Percentiles rank a stretch among this genome's conserved stretches.
Conservation (phyloP, 805 yeast genomes). For the Ogataea sp. region DNA sequence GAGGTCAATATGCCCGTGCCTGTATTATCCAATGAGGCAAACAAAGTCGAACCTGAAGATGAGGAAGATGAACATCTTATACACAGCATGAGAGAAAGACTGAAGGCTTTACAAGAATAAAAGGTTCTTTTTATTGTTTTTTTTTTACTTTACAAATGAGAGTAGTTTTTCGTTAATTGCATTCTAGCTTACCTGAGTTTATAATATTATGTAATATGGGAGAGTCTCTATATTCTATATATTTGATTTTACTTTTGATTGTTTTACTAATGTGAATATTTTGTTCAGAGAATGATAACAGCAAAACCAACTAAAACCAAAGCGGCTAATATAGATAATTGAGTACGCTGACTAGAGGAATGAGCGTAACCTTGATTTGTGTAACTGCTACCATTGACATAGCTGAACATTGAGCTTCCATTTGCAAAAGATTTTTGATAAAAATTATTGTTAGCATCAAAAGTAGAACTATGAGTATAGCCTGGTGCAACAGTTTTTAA, state of each 20-base stretch:
- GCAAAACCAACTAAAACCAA: constrained; percentile 13
- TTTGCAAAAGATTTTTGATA: neutral
- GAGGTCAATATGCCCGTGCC: constrained; percentile 25
- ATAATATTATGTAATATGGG: too few relatives aligned
- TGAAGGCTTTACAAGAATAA: constrained; percentile 66
- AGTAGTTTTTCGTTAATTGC: too few relatives aligned
- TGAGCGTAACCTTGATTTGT: neutral
- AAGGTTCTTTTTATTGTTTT: neutral
- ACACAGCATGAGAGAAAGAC: constrained; percentile 81
- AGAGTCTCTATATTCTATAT: too few relatives aligned
- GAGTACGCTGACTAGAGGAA: neutral
- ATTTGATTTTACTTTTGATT: too few relatives aligned
- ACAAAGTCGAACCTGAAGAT: constrained; percentile 23
- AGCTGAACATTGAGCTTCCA: neutral
- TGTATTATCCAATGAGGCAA: constrained; percentile 12
- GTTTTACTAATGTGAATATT: too few relatives aligned
- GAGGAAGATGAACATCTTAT: constrained; percentile 67
- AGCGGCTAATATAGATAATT: constrained; percentile 14
- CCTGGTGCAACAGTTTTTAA: neutral
- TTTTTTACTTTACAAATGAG: neutral
- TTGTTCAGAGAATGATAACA: constrained; percentile 11
- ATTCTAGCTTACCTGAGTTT: too few relatives aligned
- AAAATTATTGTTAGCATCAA: neutral
- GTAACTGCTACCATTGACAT: neutral
- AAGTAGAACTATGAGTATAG: neutral